Evolutionary conservation across 148 eudicot species (phyloP).

Genomic region (Vaccinium macrocarpon): DNA sequence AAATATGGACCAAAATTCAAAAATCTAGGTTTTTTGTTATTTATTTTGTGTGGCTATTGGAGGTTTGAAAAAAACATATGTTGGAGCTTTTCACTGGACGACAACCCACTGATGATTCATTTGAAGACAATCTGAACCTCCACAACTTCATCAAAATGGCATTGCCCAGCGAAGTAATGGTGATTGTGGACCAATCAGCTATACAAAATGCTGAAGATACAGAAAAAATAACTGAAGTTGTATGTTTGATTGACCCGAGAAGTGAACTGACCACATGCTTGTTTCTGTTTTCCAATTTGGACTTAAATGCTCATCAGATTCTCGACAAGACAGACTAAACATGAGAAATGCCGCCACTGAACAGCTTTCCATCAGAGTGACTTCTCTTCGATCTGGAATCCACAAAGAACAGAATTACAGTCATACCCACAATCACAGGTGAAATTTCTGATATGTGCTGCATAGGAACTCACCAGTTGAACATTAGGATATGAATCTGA

Average conservation of each 20-base stretch:
- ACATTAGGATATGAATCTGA: background rate
- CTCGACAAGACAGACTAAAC: slow-evolving; percentile 22
- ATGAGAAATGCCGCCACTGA: slow-evolving; percentile 17
- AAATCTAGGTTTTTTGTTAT: background rate
- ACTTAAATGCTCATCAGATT: slow-evolving; percentile 12
- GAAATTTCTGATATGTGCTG: background rate
- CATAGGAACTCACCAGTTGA: background rate
- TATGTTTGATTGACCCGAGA: background rate
- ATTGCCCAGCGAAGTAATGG: slow-evolving; percentile 14
- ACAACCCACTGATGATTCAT: slow-evolving; percentile 22
- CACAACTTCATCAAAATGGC: slow-evolving; percentile 21
- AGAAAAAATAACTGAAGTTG: background rate
- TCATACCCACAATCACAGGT: background rate
- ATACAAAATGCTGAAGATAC: slow-evolving; percentile 10
- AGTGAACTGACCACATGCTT: slow-evolving; percentile 22
- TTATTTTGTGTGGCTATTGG: background rate
- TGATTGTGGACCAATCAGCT: slow-evolving; percentile 21
- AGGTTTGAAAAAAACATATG: no score
- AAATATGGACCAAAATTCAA: background rate
- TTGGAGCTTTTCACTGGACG: slow-evolving; percentile 28
- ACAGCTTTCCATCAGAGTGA: slow-evolving; percentile 20
- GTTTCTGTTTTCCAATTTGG: background rate
- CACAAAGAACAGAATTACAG: no score
- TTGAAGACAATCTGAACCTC: slow-evolving; percentile 22
- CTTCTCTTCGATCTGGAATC: slow-evolving; percentile 15